These are phyloP conservation scores for Ophiocordyceps camponoti-leonardi DNA, from an alignment of 2,329 filamentous ascomycete species.

Conservation along the genomic window DNA sequence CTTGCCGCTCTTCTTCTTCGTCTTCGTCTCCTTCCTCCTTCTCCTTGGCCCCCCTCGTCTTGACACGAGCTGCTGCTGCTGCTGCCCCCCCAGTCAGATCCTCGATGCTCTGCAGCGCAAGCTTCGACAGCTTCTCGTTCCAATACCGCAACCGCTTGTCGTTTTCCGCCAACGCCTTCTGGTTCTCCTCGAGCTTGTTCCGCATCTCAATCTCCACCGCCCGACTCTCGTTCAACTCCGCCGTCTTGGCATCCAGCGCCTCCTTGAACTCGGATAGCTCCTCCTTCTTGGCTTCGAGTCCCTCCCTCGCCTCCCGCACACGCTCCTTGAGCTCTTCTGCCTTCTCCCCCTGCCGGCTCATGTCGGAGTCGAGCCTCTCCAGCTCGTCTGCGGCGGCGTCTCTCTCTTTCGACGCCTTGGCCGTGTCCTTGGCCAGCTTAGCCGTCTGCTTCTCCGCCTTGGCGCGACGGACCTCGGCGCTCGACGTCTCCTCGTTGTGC, in stretches of 20 bases:
- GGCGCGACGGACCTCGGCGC: constrained; percentile 69
- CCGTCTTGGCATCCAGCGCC: constrained; percentile 71
- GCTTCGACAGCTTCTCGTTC: constrained; percentile 76
- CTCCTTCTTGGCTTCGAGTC: constrained; percentile 60
- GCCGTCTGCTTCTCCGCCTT: constrained; percentile 86
- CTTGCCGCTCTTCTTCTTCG: constrained; percentile 5
- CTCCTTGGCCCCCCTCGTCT: not conserved
- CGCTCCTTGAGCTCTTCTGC: constrained; percentile 55
- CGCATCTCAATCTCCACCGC: constrained; percentile 94
- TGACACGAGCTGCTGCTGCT: constrained; percentile 10
- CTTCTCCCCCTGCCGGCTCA: constrained; percentile 58
- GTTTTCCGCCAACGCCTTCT: constrained; percentile 76
- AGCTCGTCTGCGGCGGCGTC: constrained; percentile 55
- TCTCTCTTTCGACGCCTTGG: constrained; percentile 65
- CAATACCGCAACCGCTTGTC: constrained; percentile 72
- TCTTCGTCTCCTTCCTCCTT: constrained; percentile 1
- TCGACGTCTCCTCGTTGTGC: constrained; percentile 66
- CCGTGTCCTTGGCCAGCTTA: constrained; percentile 73
- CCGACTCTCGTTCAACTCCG: constrained; percentile 75
- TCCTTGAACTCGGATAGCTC: constrained; percentile 65
- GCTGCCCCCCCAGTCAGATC: constrained; percentile 44
- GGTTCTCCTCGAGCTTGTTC: constrained; percentile 92
- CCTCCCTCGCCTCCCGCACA: constrained; percentile 70
- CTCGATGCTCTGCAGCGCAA: constrained; percentile 64
- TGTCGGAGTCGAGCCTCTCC: constrained; percentile 61